Evolutionary conservation across 768 basidiomycete genomes (phyloP), one percentile per base, ranked within the genome.

Genomic region (Amanita jacksonii): DNA sequence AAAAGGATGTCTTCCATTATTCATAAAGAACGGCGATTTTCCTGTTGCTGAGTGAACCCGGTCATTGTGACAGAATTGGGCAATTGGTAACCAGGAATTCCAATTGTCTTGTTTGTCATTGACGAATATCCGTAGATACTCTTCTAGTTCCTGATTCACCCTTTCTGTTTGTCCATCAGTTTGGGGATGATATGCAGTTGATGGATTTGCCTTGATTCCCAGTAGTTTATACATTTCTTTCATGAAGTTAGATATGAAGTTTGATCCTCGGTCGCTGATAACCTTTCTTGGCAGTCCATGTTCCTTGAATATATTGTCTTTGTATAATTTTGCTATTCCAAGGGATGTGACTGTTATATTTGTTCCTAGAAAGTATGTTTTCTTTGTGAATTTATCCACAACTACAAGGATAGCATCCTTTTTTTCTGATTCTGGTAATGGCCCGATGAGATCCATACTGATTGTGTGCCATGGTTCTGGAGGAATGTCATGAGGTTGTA

Each of bases 91-190:
- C 3, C 41, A 32, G 8, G 47, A 16, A 0, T 3, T 28, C 54
- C 54, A 58, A 2, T 46, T 42, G 1, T 32, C 30, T 16, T 54
- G 59, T 7, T 50, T 34, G 1, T 45, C 32, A 27, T 49, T 49
- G n/a, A 52, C 51, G 31, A 46, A 51, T 8, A 55, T 49, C 0
- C 47, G 39, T 1, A 58, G 48, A 20, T 53, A 57, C 2, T 46
- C 24, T 43, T 56, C 46, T 1, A 60, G 40, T 46, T 57, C 53
- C 40, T 56, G 50, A 23, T 60, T 60, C 2, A 49, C 35, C 0
- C 43, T 10, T 49, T 59, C 47, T 0, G 53, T 57, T 18, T 45
- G 40, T n/a, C 56, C 52, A 38, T 58, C 53, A 0, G 52, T 51
- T 45, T 60, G 47, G 0, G 52, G 54, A 35, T 55, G 54, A 6